These are phyloP conservation scores for Lanmaoa pseudosensibilis DNA, from an alignment of 768 basidiomycete species.

Conservation along the genomic window DNA sequence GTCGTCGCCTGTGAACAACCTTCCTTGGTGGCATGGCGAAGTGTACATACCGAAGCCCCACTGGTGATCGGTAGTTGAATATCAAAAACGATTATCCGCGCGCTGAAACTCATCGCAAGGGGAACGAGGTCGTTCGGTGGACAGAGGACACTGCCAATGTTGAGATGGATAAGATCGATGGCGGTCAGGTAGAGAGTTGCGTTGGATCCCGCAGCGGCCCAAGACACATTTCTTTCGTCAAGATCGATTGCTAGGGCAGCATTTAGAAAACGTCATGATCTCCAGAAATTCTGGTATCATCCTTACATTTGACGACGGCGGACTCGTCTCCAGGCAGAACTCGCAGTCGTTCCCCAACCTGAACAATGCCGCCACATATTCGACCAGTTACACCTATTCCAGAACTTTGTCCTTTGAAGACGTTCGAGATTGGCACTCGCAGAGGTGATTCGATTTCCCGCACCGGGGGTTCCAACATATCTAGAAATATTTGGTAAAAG, in stretches of 20 bases:
- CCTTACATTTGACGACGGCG: conserved; percentile 69
- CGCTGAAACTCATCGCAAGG: conserved; percentile 73
- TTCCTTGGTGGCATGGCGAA: not conserved
- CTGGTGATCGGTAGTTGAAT: conserved; percentile 84
- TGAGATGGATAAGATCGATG: conserved; percentile 84
- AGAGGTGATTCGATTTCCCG: conserved; percentile 76
- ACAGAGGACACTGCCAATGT: conserved; percentile 88
- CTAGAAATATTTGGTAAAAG: conserved; percentile 39
- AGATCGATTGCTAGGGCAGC: conserved; percentile 70
- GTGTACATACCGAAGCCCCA: conserved; percentile 70
- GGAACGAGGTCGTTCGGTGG: conserved; percentile 69
- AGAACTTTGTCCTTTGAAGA: conserved; percentile 86
- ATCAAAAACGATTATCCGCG: conserved; percentile 93
- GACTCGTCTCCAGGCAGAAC: conserved; percentile 92
- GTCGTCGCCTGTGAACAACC: not conserved
- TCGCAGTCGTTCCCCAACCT: conserved; percentile 86
- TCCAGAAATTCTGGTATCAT: not conserved
- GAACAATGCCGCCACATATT: conserved; percentile 83
- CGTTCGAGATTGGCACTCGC: conserved; percentile 90
- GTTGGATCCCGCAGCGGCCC: conserved; percentile 90
- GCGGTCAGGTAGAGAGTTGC: conserved; percentile 80
- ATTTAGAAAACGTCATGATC: not conserved
- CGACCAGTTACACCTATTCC: conserved; percentile 80
- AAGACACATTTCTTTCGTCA: conserved; percentile 74
- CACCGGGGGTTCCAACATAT: conserved; percentile 75